Percentiles rank a stretch among this genome's conserved stretches.
Conservation (phyloP, 441 rosid genomes). For the Adansonia madagascariensis region DNA sequence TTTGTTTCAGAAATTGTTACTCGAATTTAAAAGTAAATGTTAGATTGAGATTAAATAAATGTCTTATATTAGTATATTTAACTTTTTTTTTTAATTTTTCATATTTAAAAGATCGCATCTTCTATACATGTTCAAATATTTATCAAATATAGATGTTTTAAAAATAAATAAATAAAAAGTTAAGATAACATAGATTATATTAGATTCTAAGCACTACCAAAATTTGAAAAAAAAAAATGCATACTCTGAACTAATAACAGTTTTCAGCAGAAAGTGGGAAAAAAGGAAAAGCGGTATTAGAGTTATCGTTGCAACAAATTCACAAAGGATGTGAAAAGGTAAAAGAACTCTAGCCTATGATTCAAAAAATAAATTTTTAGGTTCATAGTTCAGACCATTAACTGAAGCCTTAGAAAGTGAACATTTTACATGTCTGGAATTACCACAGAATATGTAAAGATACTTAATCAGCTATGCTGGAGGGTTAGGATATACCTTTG, state of each 20-base stretch:
- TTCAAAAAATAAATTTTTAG: slow-evolving; percentile 2
- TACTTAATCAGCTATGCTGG: slow-evolving; percentile 44
- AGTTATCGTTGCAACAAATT: not conserved
- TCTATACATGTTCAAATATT: no score
- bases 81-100: no score
- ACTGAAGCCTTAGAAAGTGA: slow-evolving; percentile 32
- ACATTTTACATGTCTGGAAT: slow-evolving; percentile 9
- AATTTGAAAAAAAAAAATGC: not conserved
- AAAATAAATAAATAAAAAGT: no score
- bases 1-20: no score
- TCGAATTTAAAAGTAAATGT: no score
- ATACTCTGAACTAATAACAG: not conserved
- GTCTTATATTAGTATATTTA: no score
- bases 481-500: slow-evolving; percentile 77
- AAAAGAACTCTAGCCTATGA: slow-evolving; percentile 1
- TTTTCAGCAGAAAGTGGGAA: not conserved
- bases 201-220: not conserved
- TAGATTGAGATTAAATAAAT: no score
- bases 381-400: slow-evolving; percentile 21
- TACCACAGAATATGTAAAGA: slow-evolving; percentile 8
- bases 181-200: no score
- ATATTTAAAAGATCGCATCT: no score
- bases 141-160: no score
- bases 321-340: not conserved
- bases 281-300: not conserved